Evolutionary conservation across 2,329 filamentous ascomycete genomes (phyloP).

Genomic region (Pezicula carpinea): DNA sequence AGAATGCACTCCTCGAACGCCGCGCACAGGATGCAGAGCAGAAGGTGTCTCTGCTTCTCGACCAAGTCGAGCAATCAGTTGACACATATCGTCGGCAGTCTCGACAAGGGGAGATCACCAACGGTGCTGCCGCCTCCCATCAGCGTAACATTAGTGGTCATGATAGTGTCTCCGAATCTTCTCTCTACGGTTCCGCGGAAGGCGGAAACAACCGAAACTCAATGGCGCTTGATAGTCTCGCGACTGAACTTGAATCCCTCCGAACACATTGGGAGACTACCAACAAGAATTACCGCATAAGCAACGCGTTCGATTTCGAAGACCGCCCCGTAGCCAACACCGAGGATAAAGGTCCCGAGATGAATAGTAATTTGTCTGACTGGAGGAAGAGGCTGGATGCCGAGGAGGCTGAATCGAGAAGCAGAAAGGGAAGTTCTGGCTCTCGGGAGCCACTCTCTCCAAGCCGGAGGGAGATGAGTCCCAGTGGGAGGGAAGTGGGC

Average conservation of each 20-base stretch:
- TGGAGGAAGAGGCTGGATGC: slow-evolving; percentile 76
- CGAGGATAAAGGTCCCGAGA: slow-evolving; percentile 39
- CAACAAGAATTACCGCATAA: slow-evolving; percentile 90
- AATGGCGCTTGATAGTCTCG: slow-evolving; percentile 81
- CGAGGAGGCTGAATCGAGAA: slow-evolving; percentile 22
- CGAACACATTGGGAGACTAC: slow-evolving; percentile 92
- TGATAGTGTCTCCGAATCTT: slow-evolving; percentile 59
- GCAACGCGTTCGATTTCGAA: slow-evolving; percentile 78
- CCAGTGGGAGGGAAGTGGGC: slow-evolving; percentile 21
- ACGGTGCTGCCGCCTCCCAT: slow-evolving; percentile 33
- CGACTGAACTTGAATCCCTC: slow-evolving; percentile 85
- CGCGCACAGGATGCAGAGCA: slow-evolving; percentile 87
- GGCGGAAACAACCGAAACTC: slow-evolving; percentile 55
- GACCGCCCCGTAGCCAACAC: slow-evolving; percentile 34
- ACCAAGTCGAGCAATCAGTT: slow-evolving; percentile 91
- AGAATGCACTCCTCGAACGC: slow-evolving; percentile 76
- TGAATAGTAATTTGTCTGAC: slow-evolving; percentile 70
- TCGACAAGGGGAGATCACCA: slow-evolving; percentile 49
- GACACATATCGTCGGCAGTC: slow-evolving; percentile 86
- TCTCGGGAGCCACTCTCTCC: neutral
- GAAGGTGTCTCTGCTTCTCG: slow-evolving; percentile 86
- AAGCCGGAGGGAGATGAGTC: slow-evolving; percentile 22
- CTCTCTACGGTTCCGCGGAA: slow-evolving; percentile 40
- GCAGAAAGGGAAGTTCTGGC: slow-evolving; percentile 17
- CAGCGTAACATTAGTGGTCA: slow-evolving; percentile 29